Base-by-base conservation (phyloP, 176 grass and related monocot species). In the Oryza rufipogon region DNA sequence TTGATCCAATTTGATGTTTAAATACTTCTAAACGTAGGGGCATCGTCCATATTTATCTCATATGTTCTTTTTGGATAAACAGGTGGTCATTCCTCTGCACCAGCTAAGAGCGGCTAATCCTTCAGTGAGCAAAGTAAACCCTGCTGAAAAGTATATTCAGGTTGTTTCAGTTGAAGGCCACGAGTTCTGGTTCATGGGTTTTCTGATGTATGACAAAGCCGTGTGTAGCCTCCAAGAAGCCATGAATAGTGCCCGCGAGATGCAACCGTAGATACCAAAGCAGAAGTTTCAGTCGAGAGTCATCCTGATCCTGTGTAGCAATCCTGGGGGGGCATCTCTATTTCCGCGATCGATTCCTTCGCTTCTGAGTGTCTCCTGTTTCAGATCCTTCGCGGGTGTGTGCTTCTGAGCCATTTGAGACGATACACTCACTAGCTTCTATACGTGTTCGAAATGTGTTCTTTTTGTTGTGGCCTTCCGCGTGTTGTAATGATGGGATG, bases 111-210 rank as follows among this genome's bases (percentile, higher is more conserved):
- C 77, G 32, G 94, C 91, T 61, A 93, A 97, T 93, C 94, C 94
- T 83, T 97, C 94, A 79, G 71, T 87, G 66, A 97, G 94, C 78
- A 91, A 91, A 86, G 74, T 87, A 54, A 97, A 97, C 81, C 32
- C 87, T 0, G 86, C 87, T 11, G 94, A 97, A 64, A 93, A 93
- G 76, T 97, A 97, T 52, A 90, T 97, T 67, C 94, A 97, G 79
- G 75, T 97, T 11, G 88, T 97, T 66, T 97, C 94, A 9, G 82
- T 93, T 33, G 94, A 97, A 70, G 88, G 92, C 3, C 91, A 97
- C 4, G 94, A 97, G 71, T 97, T 97, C 76, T 97, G 94, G 94
- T 93, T 97, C 79, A 93, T 97, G 91, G 89, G 91, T 74, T 97
- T 97, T 89, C 89, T 91, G 45, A 87, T 88, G 84, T 97, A 93